Evolutionary conservation across 345 rosid species (phyloP).

Genomic region (Noccaea bulbosa): DNA sequence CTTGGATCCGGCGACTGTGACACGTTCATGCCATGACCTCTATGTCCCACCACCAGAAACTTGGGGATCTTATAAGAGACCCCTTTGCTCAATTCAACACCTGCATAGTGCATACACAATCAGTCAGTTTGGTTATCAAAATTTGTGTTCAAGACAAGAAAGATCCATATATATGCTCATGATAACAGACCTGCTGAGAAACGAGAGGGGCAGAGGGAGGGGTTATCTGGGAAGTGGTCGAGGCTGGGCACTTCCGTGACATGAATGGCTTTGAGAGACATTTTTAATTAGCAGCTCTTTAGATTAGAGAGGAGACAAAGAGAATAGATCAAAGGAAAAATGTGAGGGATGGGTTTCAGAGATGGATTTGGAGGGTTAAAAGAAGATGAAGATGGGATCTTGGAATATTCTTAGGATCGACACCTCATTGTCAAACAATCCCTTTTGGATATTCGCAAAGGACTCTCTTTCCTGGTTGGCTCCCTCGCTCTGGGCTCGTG

Average conservation of each 20-base stretch:
- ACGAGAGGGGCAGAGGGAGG: slow-evolving; percentile 52
- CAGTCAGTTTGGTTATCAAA: too few relatives aligned
- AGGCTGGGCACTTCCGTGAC: slow-evolving; percentile 78
- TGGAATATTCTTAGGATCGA: slow-evolving; percentile 41
- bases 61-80: slow-evolving; percentile 47
- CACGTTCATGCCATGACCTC: slow-evolving; percentile 91
- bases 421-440: slow-evolving; percentile 39
- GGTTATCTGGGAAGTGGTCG: slow-evolving; percentile 63
- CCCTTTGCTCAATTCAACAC: background rate
- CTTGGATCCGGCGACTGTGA: slow-evolving; percentile 64
- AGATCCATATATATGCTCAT: too few relatives aligned
- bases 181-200: slow-evolving; percentile 44
- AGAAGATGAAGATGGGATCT: slow-evolving; percentile 24
- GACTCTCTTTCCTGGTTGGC: slow-evolving; percentile 28
- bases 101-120: too few relatives aligned
- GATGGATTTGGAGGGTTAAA: background rate
- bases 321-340: background rate
- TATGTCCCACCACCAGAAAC: slow-evolving; percentile 86
- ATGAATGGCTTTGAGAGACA: slow-evolving; percentile 89
- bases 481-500: slow-evolving; percentile 2
- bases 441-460: slow-evolving; percentile 41
- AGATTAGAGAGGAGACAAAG: background rate
- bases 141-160: too few relatives aligned
- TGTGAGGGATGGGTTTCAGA: background rate
- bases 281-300: background rate